Conservation (phyloP, 75 land plant genomes). For the Ceratopteris richardii region DNA sequence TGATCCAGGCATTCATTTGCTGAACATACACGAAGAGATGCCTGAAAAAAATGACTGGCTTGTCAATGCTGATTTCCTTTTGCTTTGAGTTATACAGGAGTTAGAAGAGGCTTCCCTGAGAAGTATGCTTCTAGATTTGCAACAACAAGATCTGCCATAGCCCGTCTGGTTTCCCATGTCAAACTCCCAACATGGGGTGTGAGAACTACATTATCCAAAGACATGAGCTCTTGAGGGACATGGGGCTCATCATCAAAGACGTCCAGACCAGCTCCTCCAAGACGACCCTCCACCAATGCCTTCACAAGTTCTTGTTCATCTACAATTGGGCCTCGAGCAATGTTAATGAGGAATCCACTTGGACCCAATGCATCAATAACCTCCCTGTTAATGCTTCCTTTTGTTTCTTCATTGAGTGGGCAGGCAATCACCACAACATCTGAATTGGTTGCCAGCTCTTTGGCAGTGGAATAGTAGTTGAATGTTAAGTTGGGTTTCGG, state of each 20-base stretch:
- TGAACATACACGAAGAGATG: too few species aligned
- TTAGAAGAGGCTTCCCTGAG: constrained; percentile 47
- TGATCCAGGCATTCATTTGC: too few species aligned
- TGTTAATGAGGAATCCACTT: constrained; percentile 71
- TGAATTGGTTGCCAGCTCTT: constrained; percentile 62
- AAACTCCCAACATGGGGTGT: constrained; percentile 75
- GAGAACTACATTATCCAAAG: constrained; percentile 27
- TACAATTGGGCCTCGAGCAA: constrained; percentile 71
- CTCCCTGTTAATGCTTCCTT: constrained; percentile 59
- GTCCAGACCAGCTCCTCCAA: too few species aligned
- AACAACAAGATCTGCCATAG: constrained; percentile 84
- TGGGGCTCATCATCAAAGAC: constrained; percentile 86
- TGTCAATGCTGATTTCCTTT: too few species aligned
- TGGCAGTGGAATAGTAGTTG: constrained; percentile 44
- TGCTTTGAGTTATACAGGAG: too few species aligned
- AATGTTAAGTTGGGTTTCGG: constrained; percentile 51
- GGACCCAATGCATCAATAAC: constrained; percentile 87
- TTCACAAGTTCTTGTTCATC: constrained; percentile 83
- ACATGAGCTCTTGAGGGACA: constrained; percentile 68
- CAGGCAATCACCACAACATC: constrained; percentile 72
- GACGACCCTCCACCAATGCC: constrained; percentile 70
- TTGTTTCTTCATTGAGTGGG: constrained; percentile 62
- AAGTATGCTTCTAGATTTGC: constrained; percentile 86
- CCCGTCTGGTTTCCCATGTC: constrained; percentile 65
- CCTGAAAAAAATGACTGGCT: too few species aligned